Conservation (phyloP, 345 rosid species). For the Euphorbia peplus region DNA sequence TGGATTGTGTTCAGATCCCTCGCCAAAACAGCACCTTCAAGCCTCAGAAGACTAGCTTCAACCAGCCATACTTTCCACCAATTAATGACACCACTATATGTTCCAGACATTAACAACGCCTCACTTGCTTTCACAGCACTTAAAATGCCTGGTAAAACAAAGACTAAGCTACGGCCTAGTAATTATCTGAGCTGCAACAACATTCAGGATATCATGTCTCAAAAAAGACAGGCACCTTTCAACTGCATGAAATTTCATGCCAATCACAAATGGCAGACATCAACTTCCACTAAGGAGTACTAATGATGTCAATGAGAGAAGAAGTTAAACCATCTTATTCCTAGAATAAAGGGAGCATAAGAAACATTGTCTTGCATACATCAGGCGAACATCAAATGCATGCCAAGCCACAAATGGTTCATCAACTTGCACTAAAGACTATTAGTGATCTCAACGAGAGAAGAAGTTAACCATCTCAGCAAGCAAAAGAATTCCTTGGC, state of each 20-base stretch:
- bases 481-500: conserved; percentile 1
- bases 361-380: too few relatives aligned
- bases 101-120: conserved; percentile 11
- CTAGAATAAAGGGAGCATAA: too few relatives aligned
- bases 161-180: conserved; percentile 6
- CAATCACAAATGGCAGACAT: too few relatives aligned
- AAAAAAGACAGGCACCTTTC: conserved; percentile 6
- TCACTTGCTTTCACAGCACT: conserved; percentile 10
- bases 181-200: conserved; percentile 7
- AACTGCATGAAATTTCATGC: conserved; percentile 12
- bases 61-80: conserved; percentile 11
- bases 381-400: too few relatives aligned
- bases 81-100: conserved; percentile 13
- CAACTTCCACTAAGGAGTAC: too few relatives aligned
- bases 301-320: too few relatives aligned
- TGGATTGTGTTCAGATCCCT: conserved; percentile 11
- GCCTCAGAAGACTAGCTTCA: conserved; percentile 18
- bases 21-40: conserved; percentile 16
- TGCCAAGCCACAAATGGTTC: conserved; percentile 1
- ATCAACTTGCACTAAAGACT: conserved; percentile 5
- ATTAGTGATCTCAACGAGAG: neutral
- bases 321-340: too few relatives aligned
- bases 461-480: neutral
- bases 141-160: conserved; percentile 7
- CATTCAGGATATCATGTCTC: conserved; percentile 1